Evolutionary conservation across 1,284 basidiomycete genomes (phyloP), one percentile per base, ranked within the genome.

Genomic region (Pseudomicrostroma phylloplanum): DNA sequence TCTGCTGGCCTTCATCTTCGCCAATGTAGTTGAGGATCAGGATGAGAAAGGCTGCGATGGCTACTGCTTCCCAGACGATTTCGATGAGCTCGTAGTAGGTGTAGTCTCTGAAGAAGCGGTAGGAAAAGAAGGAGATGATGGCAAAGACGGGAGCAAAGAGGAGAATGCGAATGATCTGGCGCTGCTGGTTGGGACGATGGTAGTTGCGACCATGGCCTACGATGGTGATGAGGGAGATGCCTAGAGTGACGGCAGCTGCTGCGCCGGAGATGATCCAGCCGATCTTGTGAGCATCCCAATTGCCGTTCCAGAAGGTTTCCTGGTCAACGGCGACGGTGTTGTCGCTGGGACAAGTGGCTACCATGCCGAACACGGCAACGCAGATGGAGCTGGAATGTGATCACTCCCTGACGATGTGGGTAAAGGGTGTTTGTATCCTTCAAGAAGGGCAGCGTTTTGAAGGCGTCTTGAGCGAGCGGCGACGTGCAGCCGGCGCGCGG

Each of bases 11-110:
- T 1, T 86, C 85, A 0, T 86, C 88, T 8, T 83, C 82, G 11
- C 89, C 88, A 1, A 93, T 89, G 77, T 86, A 91, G 76, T 92
- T 89, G 51, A 93, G 88, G 60, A 92, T 82, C 3, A 94, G 83
- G 36, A 92, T 82, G 59, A 72, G 65, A 58, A 79, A 81, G 6
- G 78, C 77, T 25, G 76, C 66, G n/a, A 91, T 80, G 1, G 88
- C 89, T 58, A 90, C 79, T 11, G 89, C 88, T 85, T 90, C 77
- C 55, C 74, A 72, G 72, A 53, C 46, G 23, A 82, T 86, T 69
- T 75, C 85, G 56, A 86, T 83, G 46, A 92, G 84, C 36, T 86
- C 86, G 76, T 90, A 92, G 78, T 92, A 81, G 43, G 78, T 79
- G 53, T 65, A 69, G 41, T 49, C 51, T 13, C 61, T 48, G 77